Percentiles rank a stretch among this genome's conserved stretches.
Evolutionary conservation across 1,139 yeast species (phyloP).

Genomic region (Kurtzmaniella quercitrusa): DNA sequence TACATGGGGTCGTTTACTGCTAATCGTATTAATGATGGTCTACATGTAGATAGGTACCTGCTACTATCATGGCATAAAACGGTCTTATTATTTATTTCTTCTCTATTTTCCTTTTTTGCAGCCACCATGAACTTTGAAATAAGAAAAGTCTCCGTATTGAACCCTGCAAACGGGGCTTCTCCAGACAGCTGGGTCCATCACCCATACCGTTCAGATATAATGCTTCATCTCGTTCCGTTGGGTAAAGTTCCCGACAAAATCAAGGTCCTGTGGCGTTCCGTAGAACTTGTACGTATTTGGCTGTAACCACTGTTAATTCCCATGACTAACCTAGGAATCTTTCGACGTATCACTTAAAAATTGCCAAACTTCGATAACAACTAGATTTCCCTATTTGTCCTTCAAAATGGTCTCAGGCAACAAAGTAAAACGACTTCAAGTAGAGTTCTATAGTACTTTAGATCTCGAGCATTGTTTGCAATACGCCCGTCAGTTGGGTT

Average conservation of each 20-base stretch:
- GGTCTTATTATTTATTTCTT: too few species aligned
- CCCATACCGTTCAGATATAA: conserved; percentile 6
- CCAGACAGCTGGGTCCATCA: conserved; percentile 6
- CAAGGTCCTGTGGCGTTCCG: conserved; percentile 6
- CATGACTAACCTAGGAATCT: conserved; percentile 4
- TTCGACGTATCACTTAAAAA: neutral
- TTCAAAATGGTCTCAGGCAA: conserved; percentile 1
- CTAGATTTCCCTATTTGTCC: conserved; percentile 5
- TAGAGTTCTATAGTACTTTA: conserved; percentile 11
- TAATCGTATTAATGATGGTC: too few species aligned
- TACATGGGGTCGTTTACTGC: too few species aligned
- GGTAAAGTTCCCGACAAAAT: neutral
- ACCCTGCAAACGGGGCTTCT: neutral
- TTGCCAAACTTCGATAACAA: conserved; percentile 1
- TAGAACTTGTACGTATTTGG: conserved; percentile 6
- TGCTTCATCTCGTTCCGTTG: neutral
- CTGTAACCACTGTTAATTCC: neutral
- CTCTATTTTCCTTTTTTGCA: conserved; percentile 5
- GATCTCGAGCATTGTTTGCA: conserved; percentile 12
- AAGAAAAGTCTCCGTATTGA: conserved; percentile 2
- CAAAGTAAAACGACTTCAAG: conserved; percentile 16
- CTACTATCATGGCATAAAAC: too few species aligned
- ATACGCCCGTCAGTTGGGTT: conserved; percentile 5
- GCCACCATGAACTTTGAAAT: conserved; percentile 2
- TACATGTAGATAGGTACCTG: too few species aligned